Evolutionary conservation across 1,139 yeast species (phyloP), one percentile per base, ranked within the genome.

Genomic region (Hansenula sp.): DNA sequence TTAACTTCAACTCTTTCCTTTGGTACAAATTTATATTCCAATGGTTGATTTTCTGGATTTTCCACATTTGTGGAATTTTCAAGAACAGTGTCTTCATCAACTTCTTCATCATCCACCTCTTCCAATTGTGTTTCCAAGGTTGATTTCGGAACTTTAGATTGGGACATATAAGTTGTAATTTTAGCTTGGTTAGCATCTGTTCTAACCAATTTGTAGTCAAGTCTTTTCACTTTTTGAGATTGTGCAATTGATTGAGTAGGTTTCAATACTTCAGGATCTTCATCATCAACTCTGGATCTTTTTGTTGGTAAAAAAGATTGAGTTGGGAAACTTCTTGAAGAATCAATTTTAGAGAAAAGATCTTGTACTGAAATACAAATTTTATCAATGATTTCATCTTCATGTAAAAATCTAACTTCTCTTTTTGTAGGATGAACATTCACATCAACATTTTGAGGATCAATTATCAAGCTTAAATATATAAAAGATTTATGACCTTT

Each of bases 401-500:
- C 97, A 56, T 80, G 63, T 29, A 92, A 65, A 58, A 94, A 89
- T 38, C 95, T 64, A 1, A 94, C 97, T 54, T 92, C 97, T 40
- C 94, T 71, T 54, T 92, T 92, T 0, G 98, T 92, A 0, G 99
- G 99, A 56, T 94, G 98, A 10, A 94, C 81, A 59, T 92, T 92
- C 11, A 92, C 98, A 59, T 92, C 99, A 13, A 92, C 69, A 44
- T 82, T 81, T 27, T 65, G 66, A 1, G 97, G 86, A 17, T 71
- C 67, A 6, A 92, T 77, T 29, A 69, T 68, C 19, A 92, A 59
- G 36, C 87, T 72, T 40, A 92, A 48, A 60, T 89, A 92, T 1
- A 87, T 72, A 57, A 92, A 92, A 0, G 96, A 85, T 48, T 74
- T 79, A 36, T 75, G 76, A 0, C 95, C 95, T 47, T 82, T 85